phyloP scores from a whole-genome alignment of 2,329 filamentous ascomycete genomes.

The Microdochium bolleyi region DNA sequence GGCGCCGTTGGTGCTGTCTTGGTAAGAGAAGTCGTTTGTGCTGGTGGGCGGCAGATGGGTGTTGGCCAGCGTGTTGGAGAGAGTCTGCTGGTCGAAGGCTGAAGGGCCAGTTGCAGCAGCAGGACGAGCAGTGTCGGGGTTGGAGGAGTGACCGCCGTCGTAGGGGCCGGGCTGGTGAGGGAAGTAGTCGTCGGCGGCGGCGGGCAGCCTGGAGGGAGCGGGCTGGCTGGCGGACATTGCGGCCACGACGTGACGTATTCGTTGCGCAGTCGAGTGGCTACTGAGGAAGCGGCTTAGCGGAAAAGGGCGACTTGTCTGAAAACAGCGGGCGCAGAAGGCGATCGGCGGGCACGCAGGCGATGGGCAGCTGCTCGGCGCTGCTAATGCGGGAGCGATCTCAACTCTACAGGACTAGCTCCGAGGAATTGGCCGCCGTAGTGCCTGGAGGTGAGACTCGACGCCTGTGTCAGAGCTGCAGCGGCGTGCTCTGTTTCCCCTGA shows the following conservation, averaged over 20 bases:
- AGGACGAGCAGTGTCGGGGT: neutral
- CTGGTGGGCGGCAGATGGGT: constrained; percentile 2
- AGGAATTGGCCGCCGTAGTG: no score
- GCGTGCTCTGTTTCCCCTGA: no score
- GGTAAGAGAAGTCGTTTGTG: constrained; percentile 3
- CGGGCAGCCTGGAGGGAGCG: neutral
- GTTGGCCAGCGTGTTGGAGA: constrained; percentile 11
- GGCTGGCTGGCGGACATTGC: neutral
- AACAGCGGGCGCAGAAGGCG: neutral
- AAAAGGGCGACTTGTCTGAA: neutral
- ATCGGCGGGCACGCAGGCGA: neutral
- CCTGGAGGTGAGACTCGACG: no score
- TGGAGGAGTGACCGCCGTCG: constrained; percentile 3
- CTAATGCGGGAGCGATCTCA: no score
- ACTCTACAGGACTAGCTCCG: no score
- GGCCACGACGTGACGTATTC: neutral
- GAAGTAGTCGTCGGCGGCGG: neutral
- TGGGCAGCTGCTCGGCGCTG: neutral
- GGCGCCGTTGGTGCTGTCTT: constrained; percentile 7
- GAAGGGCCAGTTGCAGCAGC: neutral
- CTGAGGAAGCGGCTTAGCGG: neutral
- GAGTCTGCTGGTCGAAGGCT: constrained; percentile 4
- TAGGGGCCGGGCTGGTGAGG: neutral
- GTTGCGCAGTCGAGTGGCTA: neutral
- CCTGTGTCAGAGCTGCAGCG: no score